phyloP scores from a whole-genome alignment of 2,329 filamentous ascomycete species.

The Chaetomium sp. region DNA sequence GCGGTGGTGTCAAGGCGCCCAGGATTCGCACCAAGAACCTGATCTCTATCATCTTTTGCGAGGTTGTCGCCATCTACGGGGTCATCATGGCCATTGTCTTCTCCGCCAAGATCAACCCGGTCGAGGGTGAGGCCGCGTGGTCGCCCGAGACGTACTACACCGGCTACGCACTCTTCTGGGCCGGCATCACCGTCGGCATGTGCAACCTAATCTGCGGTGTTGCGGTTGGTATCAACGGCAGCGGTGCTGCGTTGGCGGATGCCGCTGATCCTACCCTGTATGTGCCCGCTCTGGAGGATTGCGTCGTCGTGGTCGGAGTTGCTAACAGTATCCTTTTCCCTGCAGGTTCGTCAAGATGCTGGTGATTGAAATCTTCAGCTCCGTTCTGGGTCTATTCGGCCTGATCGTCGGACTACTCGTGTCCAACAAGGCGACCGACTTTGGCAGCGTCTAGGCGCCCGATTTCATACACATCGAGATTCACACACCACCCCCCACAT shows the following conservation, averaged over 20 bases:
- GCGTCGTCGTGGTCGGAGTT: not conserved
- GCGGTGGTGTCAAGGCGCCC: constrained; percentile 91
- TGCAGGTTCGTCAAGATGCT: constrained; percentile 93
- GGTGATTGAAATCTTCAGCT: constrained; percentile 99
- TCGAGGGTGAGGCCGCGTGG: constrained; percentile 59
- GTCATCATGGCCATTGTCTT: constrained; percentile 99
- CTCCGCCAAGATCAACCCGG: constrained; percentile 72
- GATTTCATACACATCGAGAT: not conserved
- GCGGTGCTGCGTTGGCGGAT: constrained; percentile 91
- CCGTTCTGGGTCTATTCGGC: constrained; percentile 90
- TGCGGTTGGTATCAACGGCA: constrained; percentile 96
- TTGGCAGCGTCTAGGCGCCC: constrained; percentile 37
- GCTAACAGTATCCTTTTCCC: constrained; percentile 20
- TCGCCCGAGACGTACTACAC: constrained; percentile 83
- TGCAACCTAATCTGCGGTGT: constrained; percentile 97
- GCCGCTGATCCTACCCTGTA: constrained; percentile 86
- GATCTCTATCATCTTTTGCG: constrained; percentile 99
- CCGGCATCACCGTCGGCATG: constrained; percentile 84
- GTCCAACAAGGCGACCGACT: constrained; percentile 74
- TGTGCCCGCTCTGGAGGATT: constrained; percentile 31
- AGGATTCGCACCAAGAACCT: constrained; percentile 99
- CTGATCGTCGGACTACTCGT: constrained; percentile 90
- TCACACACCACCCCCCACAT: not conserved
- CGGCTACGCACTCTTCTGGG: constrained; percentile 93
- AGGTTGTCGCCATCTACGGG: constrained; percentile 99